Evolutionary conservation across 176 grass and related monocot genomes (phyloP).

Genomic region (Olyra latifolia): DNA sequence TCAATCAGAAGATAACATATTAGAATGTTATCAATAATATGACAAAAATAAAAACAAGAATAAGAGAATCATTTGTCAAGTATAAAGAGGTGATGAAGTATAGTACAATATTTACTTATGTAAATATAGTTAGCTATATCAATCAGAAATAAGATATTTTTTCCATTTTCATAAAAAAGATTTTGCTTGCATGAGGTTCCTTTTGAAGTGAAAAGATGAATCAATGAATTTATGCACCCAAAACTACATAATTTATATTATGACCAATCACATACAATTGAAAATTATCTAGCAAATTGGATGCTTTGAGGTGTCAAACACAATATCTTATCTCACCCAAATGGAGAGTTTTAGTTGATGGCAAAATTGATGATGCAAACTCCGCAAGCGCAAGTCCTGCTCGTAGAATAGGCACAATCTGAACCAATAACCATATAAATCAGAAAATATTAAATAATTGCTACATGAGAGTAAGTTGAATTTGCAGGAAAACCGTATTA

Average conservation of each 20-base stretch:
- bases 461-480: not conserved
- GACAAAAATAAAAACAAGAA: slow-evolving; percentile 15
- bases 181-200: not conserved
- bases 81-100: not conserved
- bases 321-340: slow-evolving; percentile 43
- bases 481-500: not conserved
- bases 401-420: slow-evolving; percentile 79
- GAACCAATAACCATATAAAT: not conserved
- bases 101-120: not conserved
- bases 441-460: not conserved
- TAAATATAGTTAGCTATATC: not conserved
- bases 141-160: not conserved
- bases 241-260: not conserved
- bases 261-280: not conserved
- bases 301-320: not conserved
- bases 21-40: slow-evolving; percentile 3
- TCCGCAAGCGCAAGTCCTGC: slow-evolving; percentile 69
- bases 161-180: not conserved
- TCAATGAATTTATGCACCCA: not conserved
- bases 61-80: not conserved
- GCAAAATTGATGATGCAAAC: slow-evolving; percentile 62
- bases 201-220: not conserved
- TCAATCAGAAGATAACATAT: slow-evolving; percentile 32
- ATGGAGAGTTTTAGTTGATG: slow-evolving; percentile 65
- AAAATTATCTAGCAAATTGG: not conserved